Conservation (phyloP, 2,329 filamentous ascomycete genomes). For the Cercospora janseana region DNA sequence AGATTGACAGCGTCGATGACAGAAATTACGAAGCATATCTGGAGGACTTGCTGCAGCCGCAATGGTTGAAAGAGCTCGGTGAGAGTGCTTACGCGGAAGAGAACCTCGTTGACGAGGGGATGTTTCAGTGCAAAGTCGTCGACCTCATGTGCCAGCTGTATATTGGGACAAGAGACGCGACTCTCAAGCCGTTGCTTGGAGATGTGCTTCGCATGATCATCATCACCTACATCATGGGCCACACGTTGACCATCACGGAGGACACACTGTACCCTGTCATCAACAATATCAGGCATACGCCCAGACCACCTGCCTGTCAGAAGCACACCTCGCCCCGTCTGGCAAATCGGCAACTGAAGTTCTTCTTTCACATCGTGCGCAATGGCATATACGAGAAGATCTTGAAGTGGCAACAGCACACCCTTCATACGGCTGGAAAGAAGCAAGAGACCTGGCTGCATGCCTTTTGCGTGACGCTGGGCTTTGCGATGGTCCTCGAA, state of each 20-base stretch:
- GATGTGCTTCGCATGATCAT: constrained; percentile 49
- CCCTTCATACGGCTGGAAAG: constrained; percentile 43
- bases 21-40: constrained; percentile 48
- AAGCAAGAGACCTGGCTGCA: constrained; percentile 48
- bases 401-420: constrained; percentile 49
- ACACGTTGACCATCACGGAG: constrained; percentile 47
- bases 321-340: constrained; percentile 43
- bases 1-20: constrained; percentile 46
- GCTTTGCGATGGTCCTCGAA: constrained; percentile 50
- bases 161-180: constrained; percentile 31
- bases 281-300: constrained; percentile 41
- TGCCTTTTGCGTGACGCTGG: constrained; percentile 48
- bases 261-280: constrained; percentile 41
- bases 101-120: constrained; percentile 39
- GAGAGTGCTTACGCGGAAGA: constrained; percentile 48
- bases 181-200: constrained; percentile 42
- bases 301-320: constrained; percentile 28
- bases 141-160: constrained; percentile 41
- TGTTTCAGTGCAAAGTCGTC: constrained; percentile 45
- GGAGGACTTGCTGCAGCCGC: constrained; percentile 42
- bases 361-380: constrained; percentile 49
- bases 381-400: constrained; percentile 43
- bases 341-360: constrained; percentile 51
- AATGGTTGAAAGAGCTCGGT: constrained; percentile 44
- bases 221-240: constrained; percentile 51